These are phyloP conservation scores for Helicocarpus griseus DNA, from an alignment of 2,329 filamentous ascomycete species.

Conservation along the genomic window DNA sequence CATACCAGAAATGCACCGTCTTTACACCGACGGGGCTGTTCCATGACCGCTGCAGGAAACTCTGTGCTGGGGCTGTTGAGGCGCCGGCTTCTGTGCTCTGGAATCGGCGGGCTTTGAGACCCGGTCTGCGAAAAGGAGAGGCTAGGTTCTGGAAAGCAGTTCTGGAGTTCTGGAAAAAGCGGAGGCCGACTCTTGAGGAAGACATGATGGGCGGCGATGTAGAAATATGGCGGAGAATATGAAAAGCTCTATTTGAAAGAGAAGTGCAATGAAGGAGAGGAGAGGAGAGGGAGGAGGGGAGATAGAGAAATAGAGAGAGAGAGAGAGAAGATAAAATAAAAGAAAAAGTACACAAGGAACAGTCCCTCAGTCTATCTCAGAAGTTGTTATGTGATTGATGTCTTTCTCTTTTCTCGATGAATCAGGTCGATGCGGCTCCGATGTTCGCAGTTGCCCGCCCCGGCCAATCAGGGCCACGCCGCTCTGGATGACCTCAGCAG, in stretches of 20 bases:
- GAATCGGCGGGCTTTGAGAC: slow-evolving; percentile 51
- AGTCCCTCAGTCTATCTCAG: no score
- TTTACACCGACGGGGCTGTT: slow-evolving; percentile 71
- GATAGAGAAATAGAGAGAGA: not conserved
- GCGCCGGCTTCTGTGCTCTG: slow-evolving; percentile 55
- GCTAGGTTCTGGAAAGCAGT: slow-evolving; percentile 44
- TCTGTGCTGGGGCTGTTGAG: slow-evolving; percentile 36
- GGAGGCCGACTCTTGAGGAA: slow-evolving; percentile 48
- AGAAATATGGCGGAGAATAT: not conserved
- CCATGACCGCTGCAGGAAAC: slow-evolving; percentile 66
- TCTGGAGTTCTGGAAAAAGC: slow-evolving; percentile 44
- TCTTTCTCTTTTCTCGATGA: no score
- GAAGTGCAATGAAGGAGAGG: not conserved
- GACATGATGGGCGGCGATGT: slow-evolving; percentile 36
- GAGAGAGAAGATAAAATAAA: not conserved
- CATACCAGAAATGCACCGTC: slow-evolving; percentile 96
- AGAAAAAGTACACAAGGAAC: not conserved
- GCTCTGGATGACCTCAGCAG: not conserved
- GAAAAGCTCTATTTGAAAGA: not conserved
- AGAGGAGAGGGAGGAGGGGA: not conserved
- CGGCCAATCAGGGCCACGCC: not conserved
- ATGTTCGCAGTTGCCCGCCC: slow-evolving; percentile 4
- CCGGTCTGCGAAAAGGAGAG: slow-evolving; percentile 44
- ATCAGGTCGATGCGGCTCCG: no score
- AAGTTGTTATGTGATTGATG: no score